phyloP scores from a whole-genome alignment of 1,284 basidiomycete genomes.

The Earliella scabrosa region DNA sequence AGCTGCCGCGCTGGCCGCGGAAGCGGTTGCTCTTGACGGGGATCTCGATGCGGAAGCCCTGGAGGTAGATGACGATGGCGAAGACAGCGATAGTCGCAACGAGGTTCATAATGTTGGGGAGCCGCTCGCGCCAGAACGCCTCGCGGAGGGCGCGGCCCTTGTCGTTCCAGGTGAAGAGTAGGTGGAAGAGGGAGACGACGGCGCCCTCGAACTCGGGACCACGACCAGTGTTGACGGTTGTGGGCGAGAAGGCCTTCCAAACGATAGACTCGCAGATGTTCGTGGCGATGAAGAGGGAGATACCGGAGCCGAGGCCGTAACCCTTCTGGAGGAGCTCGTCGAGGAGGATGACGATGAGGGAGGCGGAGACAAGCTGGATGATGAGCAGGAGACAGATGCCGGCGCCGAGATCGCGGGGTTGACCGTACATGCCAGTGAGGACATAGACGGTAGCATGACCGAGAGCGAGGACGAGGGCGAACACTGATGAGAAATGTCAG shows the following conservation, averaged over 20 bases:
- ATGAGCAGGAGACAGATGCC: constrained; percentile 96
- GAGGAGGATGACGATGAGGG: constrained; percentile 96
- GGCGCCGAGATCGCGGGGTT: constrained; percentile 91
- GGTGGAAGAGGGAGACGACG: constrained; percentile 95
- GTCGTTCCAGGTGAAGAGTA: constrained; percentile 98
- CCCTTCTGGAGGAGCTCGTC: constrained; percentile 99
- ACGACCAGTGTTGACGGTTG: constrained; percentile 97
- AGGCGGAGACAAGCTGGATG: constrained; percentile 92
- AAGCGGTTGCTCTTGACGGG: constrained; percentile 97
- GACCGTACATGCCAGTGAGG: constrained; percentile 95
- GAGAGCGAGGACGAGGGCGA: constrained; percentile 95
- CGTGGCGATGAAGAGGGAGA: constrained; percentile 98
- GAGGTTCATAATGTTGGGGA: constrained; percentile 98
- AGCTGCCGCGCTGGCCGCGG: constrained; percentile 93
- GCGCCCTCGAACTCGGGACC: constrained; percentile 99
- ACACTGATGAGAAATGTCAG: constrained; percentile 59
- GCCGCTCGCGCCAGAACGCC: constrained; percentile 96
- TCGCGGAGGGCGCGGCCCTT: constrained; percentile 96
- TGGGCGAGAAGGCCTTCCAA: constrained; percentile 99
- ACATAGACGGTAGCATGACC: constrained; percentile 99
- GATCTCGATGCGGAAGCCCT: constrained; percentile 99
- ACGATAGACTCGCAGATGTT: constrained; percentile 99
- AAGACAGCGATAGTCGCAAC: constrained; percentile 93
- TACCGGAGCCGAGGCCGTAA: constrained; percentile 97
- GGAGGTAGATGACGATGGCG: constrained; percentile 95